Evolutionary conservation across 106 monocot species (phyloP), one percentile per base, ranked within the genome.

Genomic region (Narthecium ossifragum): DNA sequence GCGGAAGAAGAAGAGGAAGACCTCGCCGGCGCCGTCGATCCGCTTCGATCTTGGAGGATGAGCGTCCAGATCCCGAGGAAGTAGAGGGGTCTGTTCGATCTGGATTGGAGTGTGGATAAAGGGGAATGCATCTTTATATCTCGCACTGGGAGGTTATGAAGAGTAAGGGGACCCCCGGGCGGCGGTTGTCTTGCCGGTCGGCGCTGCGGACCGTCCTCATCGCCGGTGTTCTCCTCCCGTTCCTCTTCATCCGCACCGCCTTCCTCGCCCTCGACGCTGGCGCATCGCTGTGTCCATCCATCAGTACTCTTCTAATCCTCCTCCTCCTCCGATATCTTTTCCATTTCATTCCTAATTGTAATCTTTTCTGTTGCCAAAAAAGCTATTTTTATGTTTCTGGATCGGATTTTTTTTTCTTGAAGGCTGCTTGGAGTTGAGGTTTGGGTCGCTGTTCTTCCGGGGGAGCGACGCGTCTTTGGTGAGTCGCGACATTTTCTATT

Each of bases 401-500:
- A 11, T 13, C 34, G 5, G n/a, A 0, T 62, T 50, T 46, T n/a
- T n/a, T 30, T 17, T 30, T 13, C 0, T 47, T 53, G 23, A 46
- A 85, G 85, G 80, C 53, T 85, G 85, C 31, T 59, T 80, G 43
- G 62, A 59, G 38, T 70, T 76, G 80, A 71, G 23, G 70, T 26
- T 70, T 46, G 25, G 67, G 38, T 66, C 73, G n/a, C 53, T 66
- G 60, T 60, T 78, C 27, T 53, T 78, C 21, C 12, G 54, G 46
- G 82, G 65, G n/a, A 47, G 62, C 2, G 83, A 78, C 58, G 30
- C 73, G 20, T 77, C 73, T 10, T 17, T 41, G 77, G 82, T 78
- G 45, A 73, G 66, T n/a, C n/a, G n/a, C n/a, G n/a, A n/a, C n/a
- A n/a, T n/a, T n/a, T n/a, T n/a, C n/a, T n/a, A n/a, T n/a, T n/a